Evolutionary conservation across 768 basidiomycete species (phyloP).

Genomic region (Tylopilus sp.): DNA sequence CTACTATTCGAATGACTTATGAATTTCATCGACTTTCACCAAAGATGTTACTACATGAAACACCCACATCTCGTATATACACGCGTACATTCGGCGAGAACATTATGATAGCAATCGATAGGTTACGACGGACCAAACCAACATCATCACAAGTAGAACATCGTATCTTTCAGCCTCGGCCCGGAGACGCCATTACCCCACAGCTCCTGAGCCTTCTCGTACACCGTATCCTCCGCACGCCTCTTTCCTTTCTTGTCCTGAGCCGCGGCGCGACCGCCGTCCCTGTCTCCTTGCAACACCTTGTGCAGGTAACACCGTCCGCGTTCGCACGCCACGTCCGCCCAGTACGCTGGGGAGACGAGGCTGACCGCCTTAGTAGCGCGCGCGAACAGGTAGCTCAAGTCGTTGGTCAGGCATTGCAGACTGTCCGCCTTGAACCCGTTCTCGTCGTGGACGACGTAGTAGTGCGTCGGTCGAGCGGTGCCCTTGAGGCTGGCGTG

Average conservation of each 20-base stretch:
- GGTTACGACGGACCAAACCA: not conserved
- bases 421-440: constrained; percentile 45
- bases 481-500: constrained; percentile 45
- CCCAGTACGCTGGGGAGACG: constrained; percentile 39
- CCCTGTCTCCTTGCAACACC: constrained; percentile 35
- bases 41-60: too few species aligned
- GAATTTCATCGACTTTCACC: not conserved
- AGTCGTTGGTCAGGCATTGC: constrained; percentile 47
- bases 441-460: constrained; percentile 54
- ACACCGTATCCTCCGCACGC: constrained; percentile 45
- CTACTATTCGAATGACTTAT: too few species aligned
- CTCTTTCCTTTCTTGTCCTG: constrained; percentile 24
- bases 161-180: constrained; percentile 52
- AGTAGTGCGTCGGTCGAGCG: constrained; percentile 52
- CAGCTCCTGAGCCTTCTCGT: constrained; percentile 44
- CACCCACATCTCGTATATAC: too few species aligned
- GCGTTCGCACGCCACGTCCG: constrained; percentile 50
- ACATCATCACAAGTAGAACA: constrained; percentile 56
- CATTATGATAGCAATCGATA: not conserved
- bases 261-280: constrained; percentile 16
- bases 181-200: constrained; percentile 61
- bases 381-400: constrained; percentile 57
- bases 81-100: too few species aligned
- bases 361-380: constrained; percentile 46
- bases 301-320: constrained; percentile 50